Evolutionary conservation across 176 grass and related monocot species (phyloP).

Genomic region (Melocanna baccifera): DNA sequence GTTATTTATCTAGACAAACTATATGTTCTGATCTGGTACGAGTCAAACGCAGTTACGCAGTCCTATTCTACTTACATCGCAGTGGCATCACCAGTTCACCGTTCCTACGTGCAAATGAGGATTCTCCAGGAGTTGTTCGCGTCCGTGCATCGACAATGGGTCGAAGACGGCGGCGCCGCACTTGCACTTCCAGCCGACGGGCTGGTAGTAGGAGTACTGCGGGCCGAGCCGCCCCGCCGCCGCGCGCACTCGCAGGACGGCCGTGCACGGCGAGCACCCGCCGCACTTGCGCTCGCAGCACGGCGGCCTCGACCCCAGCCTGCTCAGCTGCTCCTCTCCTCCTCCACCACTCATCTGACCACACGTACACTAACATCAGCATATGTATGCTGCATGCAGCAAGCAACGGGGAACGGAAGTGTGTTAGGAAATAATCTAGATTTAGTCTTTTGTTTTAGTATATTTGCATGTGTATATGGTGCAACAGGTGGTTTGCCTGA

Average conservation of each 20-base stretch:
- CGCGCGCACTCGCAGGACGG: slow-evolving; percentile 40
- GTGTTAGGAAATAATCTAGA: too few relatives aligned
- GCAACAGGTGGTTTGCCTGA: too few relatives aligned
- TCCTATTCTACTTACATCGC: not conserved
- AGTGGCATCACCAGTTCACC: not conserved
- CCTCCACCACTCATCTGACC: slow-evolving; percentile 6
- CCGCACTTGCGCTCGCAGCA: slow-evolving; percentile 55
- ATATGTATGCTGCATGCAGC: not conserved
- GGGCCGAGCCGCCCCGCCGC: not conserved
- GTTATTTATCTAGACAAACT: not conserved
- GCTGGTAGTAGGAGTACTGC: slow-evolving; percentile 60
- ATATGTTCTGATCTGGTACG: not conserved
- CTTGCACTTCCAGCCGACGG: slow-evolving; percentile 70
- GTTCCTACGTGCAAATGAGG: not conserved
- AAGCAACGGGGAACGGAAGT: not conserved
- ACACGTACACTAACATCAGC: not conserved
- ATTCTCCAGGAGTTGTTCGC: not conserved
- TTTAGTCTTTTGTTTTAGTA: too few relatives aligned
- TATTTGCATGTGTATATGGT: too few relatives aligned
- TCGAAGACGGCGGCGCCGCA: slow-evolving; percentile 59
- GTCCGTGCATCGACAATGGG: slow-evolving; percentile 20
- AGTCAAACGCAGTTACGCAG: not conserved
- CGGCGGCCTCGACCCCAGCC: slow-evolving; percentile 59
- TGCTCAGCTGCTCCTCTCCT: not conserved
- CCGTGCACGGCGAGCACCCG: too few relatives aligned